Evolutionary conservation across 805 yeast genomes (phyloP).

Genomic region (Candida manassasensis): DNA sequence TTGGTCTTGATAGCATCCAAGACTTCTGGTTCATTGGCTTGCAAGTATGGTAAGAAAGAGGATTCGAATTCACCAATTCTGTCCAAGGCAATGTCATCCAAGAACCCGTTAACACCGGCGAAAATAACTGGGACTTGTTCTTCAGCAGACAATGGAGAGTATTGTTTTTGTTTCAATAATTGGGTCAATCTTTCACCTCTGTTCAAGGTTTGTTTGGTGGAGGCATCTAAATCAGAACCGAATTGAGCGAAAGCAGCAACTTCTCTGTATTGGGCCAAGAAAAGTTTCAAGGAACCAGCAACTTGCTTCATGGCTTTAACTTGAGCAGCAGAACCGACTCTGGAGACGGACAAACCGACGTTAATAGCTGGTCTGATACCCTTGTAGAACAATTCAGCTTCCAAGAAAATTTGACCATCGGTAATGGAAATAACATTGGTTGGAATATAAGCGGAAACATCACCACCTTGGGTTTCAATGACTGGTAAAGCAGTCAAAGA

Average conservation of each 20-base stretch:
- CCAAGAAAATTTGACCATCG: constrained; percentile 97
- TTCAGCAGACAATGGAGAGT: constrained; percentile 94
- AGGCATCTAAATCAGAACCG: constrained; percentile 99
- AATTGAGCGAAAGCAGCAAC: constrained; percentile 99
- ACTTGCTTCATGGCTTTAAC: constrained; percentile 99
- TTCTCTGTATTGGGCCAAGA: constrained; percentile 99
- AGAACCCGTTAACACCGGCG: constrained; percentile 99
- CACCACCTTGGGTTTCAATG: constrained; percentile 99
- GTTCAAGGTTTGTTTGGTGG: constrained; percentile 96
- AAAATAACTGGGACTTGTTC: constrained; percentile 97
- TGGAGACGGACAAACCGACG: constrained; percentile 99
- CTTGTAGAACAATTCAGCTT: constrained; percentile 99
- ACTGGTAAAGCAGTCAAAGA: constrained; percentile 94
- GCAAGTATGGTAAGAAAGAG: constrained; percentile 86
- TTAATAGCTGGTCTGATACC: constrained; percentile 99
- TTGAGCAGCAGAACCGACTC: constrained; percentile 99
- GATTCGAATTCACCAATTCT: constrained; percentile 89
- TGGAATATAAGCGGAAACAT: constrained; percentile 96
- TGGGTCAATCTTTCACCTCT: constrained; percentile 99
- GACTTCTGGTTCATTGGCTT: constrained; percentile 83
- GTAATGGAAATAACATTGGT: constrained; percentile 97
- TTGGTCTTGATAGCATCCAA: constrained; percentile 76
- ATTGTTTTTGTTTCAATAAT: constrained; percentile 96
- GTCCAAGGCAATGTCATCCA: constrained; percentile 79
- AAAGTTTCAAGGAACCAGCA: constrained; percentile 99